These are phyloP conservation scores for Limonium bicolor DNA, from an alignment of 148 eudicot species.

Conservation along the genomic window DNA sequence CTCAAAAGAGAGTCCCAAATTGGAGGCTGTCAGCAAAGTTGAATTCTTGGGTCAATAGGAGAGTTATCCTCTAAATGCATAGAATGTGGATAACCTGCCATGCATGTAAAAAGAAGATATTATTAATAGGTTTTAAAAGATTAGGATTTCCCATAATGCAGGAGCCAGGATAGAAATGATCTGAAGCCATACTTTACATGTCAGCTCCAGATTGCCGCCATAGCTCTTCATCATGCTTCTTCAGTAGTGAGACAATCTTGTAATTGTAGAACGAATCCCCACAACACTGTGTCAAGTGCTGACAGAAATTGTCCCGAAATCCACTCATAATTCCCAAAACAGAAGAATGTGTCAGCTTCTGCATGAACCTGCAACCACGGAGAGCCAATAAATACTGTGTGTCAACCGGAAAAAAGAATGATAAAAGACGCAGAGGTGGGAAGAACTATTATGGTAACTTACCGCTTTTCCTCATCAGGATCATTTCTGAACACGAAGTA, in stretches of 20 bases:
- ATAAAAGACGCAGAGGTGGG: not conserved
- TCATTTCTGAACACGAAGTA: conserved; percentile 78
- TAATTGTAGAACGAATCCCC: conserved; percentile 91
- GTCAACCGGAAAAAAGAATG: not conserved
- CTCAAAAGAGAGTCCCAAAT: conserved; percentile 97
- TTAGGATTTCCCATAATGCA: not conserved
- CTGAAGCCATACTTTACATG: conserved; percentile 59
- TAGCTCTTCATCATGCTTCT: conserved; percentile 95
- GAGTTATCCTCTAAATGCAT: conserved; percentile 60
- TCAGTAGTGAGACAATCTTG: conserved; percentile 68
- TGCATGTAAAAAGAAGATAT: conserved; percentile 5
- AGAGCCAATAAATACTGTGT: not conserved
- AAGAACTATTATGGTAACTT: conserved; percentile 11
- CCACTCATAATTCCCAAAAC: conserved; percentile 93
- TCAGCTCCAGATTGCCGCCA: conserved; percentile 99
- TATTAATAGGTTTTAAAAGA: not conserved
- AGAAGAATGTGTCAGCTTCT: conserved; percentile 96
- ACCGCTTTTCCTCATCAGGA: conserved; percentile 76
- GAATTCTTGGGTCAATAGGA: conserved; percentile 97
- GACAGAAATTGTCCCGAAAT: conserved; percentile 82
- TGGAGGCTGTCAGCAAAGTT: conserved; percentile 74
- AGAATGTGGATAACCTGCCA: conserved; percentile 84
- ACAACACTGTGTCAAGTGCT: conserved; percentile 98
- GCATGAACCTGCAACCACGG: conserved; percentile 51
- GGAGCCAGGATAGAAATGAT: not conserved